Evolutionary conservation across 805 yeast genomes (phyloP), one percentile per base, ranked within the genome.

Genomic region (Saturnispora diversa): DNA sequence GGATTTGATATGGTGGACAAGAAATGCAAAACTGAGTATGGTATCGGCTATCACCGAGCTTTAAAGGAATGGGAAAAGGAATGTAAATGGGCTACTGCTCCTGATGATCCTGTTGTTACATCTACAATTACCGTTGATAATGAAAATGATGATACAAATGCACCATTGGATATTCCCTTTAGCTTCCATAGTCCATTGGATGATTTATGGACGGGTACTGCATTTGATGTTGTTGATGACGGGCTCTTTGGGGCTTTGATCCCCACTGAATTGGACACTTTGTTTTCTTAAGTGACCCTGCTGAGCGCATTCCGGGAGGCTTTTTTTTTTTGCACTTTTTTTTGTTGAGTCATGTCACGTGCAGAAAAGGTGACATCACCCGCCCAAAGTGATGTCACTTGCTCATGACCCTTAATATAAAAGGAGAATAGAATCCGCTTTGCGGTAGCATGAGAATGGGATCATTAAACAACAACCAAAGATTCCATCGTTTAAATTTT

Each of bases 401-500:
- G 35, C 35, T 32, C 35, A 32, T n/a, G 26, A n/a, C 6, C 4
- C 9, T 8, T 13, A 11, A 16, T 35, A 25, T 33, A 33, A 13
- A 35, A 35, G 31, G 31, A 25, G 7, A 12, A 16, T 16, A 9
- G 13, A 16, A n/a, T 23, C 37, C 37, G 3, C 39, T n/a, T n/a
- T n/a, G n/a, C n/a, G n/a, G n/a, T n/a, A n/a, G n/a, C n/a, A n/a
- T n/a, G n/a, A n/a, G n/a, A n/a, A n/a, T n/a, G n/a, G n/a, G n/a
- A n/a, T n/a, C n/a, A n/a, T n/a, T n/a, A n/a, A n/a, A n/a, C 31
- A 27, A 24, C 11, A 8, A 7, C 13, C 31, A 39, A 20, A 27
- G n/a, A 46, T 44, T 24, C 41, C 44, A 25, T 29, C 38, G 23
- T 35, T 39, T 21, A 35, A 29, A 15, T 21, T 36, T 8, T 34